These are phyloP conservation scores for Lactifluus subvellereus DNA, from an alignment of 768 basidiomycete genomes.

Conservation along the genomic window DNA sequence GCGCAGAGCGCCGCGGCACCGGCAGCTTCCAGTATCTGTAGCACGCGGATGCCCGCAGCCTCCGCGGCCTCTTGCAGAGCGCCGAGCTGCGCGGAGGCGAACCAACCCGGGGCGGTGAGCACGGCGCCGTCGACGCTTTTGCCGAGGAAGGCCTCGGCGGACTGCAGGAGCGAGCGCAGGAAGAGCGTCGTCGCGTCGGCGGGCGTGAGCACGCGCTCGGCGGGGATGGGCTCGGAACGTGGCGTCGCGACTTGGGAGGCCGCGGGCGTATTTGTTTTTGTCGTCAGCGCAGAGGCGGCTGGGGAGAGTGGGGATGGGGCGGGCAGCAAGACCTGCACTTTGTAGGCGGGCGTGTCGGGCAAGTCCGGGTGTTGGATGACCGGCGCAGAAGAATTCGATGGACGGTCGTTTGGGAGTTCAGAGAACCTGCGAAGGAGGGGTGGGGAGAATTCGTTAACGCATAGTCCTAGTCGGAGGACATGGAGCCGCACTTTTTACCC, in stretches of 20 bases:
- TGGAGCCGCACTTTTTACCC: slow-evolving; percentile 72
- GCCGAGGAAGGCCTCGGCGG: slow-evolving; percentile 88
- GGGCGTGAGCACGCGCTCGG: slow-evolving; percentile 69
- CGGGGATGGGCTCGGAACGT: slow-evolving; percentile 61
- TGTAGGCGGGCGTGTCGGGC: slow-evolving; percentile 74
- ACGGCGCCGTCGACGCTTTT: slow-evolving; percentile 74
- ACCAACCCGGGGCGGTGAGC: slow-evolving; percentile 74
- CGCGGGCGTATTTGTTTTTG: slow-evolving; percentile 53
- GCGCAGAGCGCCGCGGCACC: slow-evolving; percentile 67
- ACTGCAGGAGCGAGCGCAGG: slow-evolving; percentile 75
- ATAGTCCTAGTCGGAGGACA: background rate
- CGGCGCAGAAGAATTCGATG: slow-evolving; percentile 50
- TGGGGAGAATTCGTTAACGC: background rate
- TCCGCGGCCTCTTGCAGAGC: slow-evolving; percentile 70
- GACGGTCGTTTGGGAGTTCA: slow-evolving; percentile 53
- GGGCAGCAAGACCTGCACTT: slow-evolving; percentile 72
- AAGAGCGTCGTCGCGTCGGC: slow-evolving; percentile 83
- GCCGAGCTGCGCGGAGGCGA: slow-evolving; percentile 57
- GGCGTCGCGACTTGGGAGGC: slow-evolving; percentile 67
- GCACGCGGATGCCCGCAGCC: slow-evolving; percentile 75
- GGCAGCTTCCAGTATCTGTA: slow-evolving; percentile 85
- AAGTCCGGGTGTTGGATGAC: slow-evolving; percentile 71
- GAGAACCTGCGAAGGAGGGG: slow-evolving; percentile 52
- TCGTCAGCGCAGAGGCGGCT: slow-evolving; percentile 36
- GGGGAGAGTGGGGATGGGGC: slow-evolving; percentile 62